Evolutionary conservation across 2,329 filamentous ascomycete species (phyloP), one percentile per base, ranked within the genome.

Genomic region (Phialophora chinensis): DNA sequence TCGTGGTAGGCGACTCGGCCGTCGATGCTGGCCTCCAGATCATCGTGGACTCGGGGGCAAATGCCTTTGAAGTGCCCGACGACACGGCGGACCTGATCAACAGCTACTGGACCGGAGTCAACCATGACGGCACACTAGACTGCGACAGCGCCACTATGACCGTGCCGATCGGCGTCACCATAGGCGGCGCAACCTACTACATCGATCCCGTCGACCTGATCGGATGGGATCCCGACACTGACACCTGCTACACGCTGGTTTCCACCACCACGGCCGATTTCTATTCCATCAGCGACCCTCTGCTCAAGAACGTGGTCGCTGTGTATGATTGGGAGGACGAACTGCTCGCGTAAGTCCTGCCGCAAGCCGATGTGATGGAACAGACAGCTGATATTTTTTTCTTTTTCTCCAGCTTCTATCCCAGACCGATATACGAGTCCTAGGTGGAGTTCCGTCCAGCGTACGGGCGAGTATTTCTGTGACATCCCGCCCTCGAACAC

Each of bases 171-270:
- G 58, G 58, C 2, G 29, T 61, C 14, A 44, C 35, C 7, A 61
- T 61, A 27, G 58, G 58, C 23, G 58, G 58, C 12, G 52, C 17
- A 27, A 61, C 42, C 17, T 61, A 61, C 58, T 33, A 61, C 29
- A 33, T 61, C 42, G 47, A 44, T 17, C 31, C 58, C 12, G 38
- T 47, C 12, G 58, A 61, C 42, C 29, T 61, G 42, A 50, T 61
- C 20, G 20, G 25, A 3, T 1, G 27, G 14, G 42, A 50, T 11
- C 27, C 42, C 29, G 14, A n/a, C 1, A 49, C 17, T 23, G 44
- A 14, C 20, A 14, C 17, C 17, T 49, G 44, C 44, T 49, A 49
- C 10, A n/a, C 44, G 29, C 49, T 61, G 14, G n/a, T 49, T 3
- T 3, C 11, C 31, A 50, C 25, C n/a, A 61, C 35, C 10, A 29